Percentiles rank a stretch among this genome's conserved stretches.
phyloP scores from a whole-genome alignment of 2,329 filamentous ascomycete genomes.

The Fusarium decemcellulare region DNA sequence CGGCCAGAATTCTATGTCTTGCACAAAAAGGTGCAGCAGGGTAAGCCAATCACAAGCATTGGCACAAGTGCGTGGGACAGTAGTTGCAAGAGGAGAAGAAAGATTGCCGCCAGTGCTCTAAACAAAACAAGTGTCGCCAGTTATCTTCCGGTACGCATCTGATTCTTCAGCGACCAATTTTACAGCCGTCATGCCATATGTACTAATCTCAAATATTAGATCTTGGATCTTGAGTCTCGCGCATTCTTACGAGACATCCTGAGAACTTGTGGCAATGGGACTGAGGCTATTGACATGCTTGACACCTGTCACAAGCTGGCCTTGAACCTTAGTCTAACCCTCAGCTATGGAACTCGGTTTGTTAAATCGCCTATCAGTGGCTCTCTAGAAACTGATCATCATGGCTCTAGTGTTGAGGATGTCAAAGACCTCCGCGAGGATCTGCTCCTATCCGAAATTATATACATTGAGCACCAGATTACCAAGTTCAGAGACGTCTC shows the following conservation, averaged over 20 bases:
- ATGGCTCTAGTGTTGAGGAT: no score
- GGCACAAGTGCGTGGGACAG: not conserved
- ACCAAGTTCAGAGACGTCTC: no score
- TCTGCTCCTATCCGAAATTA: no score
- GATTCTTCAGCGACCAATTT: no score
- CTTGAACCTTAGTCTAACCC: not conserved
- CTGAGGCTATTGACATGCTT: not conserved
- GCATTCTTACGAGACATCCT: not conserved
- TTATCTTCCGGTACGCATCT: not conserved
- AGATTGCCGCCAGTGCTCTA: not conserved
- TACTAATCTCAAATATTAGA: no score
- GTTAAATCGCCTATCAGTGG: not conserved
- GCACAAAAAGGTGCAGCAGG: no score
- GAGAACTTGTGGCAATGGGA: not conserved
- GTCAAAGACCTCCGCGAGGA: no score
- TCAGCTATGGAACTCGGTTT: not conserved
- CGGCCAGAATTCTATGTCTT: no score
- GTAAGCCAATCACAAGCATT: not conserved
- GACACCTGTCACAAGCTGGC: not conserved
- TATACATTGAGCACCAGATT: no score
- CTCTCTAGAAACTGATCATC: no score
- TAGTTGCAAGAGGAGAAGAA: slow-evolving; percentile 1
- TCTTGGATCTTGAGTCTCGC: no score
- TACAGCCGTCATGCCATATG: no score
- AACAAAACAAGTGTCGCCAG: not conserved